These are phyloP conservation scores for Drechslera avenae DNA, from an alignment of 2,329 filamentous ascomycete species.

Conservation along the genomic window DNA sequence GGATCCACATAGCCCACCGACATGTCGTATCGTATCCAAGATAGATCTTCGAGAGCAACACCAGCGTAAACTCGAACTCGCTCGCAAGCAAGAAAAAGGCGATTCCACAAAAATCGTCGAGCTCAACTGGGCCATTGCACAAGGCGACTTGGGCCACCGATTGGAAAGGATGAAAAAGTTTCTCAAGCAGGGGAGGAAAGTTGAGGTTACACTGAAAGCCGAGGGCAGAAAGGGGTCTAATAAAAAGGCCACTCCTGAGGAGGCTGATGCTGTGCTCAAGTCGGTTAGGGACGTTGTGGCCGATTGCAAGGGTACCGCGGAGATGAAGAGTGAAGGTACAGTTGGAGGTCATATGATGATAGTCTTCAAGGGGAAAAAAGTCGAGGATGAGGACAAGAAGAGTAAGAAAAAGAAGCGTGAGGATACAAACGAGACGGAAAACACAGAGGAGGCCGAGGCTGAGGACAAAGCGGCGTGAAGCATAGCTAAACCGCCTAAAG, in stretches of 20 bases:
- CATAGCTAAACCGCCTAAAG: background rate
- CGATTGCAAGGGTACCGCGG: slow-evolving; percentile 39
- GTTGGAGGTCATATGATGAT: slow-evolving; percentile 42
- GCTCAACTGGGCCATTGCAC: slow-evolving; percentile 84
- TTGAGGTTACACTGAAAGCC: slow-evolving; percentile 73
- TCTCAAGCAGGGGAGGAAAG: slow-evolving; percentile 72
- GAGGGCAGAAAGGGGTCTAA: slow-evolving; percentile 61
- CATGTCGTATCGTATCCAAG: slow-evolving; percentile 74
- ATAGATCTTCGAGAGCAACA: slow-evolving; percentile 54
- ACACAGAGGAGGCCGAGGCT: too few species aligned
- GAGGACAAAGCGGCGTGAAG: slow-evolving; percentile 1
- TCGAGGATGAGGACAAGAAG: slow-evolving; percentile 21
- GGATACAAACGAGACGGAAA: too few species aligned
- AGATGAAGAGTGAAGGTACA: slow-evolving; percentile 35
- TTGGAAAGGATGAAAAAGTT: slow-evolving; percentile 64
- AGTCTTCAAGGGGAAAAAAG: slow-evolving; percentile 36
- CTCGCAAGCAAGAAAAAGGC: slow-evolving; percentile 49
- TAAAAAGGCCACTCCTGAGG: slow-evolving; percentile 63
- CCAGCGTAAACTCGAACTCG: slow-evolving; percentile 52
- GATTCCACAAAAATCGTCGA: slow-evolving; percentile 74
- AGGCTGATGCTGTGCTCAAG: slow-evolving; percentile 61
- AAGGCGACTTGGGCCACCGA: slow-evolving; percentile 71
- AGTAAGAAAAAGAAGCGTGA: background rate
- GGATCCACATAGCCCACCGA: slow-evolving; percentile 57
- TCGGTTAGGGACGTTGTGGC: slow-evolving; percentile 54